These are phyloP conservation scores for Serpula lacrymans DNA, from an alignment of 768 basidiomycete genomes.

Conservation along the genomic window DNA sequence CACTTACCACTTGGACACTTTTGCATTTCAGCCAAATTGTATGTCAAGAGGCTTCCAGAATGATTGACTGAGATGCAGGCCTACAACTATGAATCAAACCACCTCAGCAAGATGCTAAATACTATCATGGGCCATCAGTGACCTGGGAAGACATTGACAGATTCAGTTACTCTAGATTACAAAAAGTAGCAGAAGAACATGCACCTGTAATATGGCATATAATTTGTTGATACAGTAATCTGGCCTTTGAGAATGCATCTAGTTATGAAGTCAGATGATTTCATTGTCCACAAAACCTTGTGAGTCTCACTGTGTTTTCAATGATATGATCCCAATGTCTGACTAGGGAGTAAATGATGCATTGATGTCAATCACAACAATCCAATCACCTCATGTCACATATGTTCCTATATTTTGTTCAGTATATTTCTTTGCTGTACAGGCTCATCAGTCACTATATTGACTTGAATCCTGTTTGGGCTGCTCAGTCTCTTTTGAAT, in stretches of 20 bases:
- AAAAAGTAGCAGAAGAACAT: background rate
- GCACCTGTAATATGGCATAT: constrained; percentile 10
- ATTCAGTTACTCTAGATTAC: background rate
- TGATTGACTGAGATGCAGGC: background rate
- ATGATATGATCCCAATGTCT: no score
- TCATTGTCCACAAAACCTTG: background rate
- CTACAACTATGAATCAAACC: background rate
- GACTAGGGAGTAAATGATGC: constrained; percentile 1
- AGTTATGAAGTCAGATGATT: background rate
- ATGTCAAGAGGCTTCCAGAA: background rate
- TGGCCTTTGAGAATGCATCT: background rate
- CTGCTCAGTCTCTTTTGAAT: constrained; percentile 5
- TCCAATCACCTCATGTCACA: constrained; percentile 1
- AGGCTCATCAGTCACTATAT: constrained; percentile 12
- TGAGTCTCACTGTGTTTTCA: no score
- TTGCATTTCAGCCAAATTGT: background rate
- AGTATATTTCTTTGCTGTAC: constrained; percentile 7
- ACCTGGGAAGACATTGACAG: background rate
- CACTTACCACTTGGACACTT: background rate
- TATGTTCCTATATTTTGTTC: constrained; percentile 1
- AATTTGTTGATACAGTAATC: constrained; percentile 2
- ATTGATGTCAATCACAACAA: constrained; percentile 6
- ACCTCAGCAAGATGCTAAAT: background rate
- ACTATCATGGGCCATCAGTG: background rate
- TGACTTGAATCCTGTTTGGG: constrained; percentile 11